phyloP scores from a whole-genome alignment of 108 stramenopile species.

The Stephanodiscus triporus region DNA sequence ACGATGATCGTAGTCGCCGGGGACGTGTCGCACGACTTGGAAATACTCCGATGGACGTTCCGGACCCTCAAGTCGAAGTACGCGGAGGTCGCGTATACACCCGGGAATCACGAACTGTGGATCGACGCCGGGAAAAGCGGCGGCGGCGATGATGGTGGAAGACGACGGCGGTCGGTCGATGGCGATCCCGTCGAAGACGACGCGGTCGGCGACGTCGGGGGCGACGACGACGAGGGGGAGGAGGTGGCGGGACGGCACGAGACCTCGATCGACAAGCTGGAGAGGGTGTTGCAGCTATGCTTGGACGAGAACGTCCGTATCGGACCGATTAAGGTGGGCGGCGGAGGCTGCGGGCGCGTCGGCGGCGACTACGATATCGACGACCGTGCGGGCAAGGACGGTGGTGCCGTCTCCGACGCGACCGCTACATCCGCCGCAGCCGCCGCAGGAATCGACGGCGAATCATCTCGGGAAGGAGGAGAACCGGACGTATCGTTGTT shows the following conservation, averaged over 20 bases:
- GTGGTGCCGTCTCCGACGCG: too few species aligned
- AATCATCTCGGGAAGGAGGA: too few species aligned
- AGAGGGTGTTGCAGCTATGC: conserved; percentile 39
- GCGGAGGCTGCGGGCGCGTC: background rate
- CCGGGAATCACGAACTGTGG: conserved; percentile 52
- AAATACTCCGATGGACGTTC: conserved; percentile 46
- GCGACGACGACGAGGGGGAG: background rate
- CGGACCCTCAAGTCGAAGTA: conserved; percentile 39
- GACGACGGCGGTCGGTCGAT: too few species aligned
- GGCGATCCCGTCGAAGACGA: too few species aligned
- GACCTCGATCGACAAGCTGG: conserved; percentile 48
- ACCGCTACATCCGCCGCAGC: background rate
- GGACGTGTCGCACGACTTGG: conserved; percentile 45
- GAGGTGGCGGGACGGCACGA: conserved; percentile 20
- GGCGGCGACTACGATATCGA: background rate
- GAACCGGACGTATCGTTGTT: conserved; percentile 11
- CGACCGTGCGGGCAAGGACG: too few species aligned
- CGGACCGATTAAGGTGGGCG: conserved; percentile 42
- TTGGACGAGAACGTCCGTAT: conserved; percentile 35
- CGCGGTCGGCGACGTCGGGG: background rate
- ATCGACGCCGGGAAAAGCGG: conserved; percentile 4
- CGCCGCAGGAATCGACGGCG: background rate
- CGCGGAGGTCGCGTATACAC: conserved; percentile 41
- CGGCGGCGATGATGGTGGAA: background rate
- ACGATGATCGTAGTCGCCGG: conserved; percentile 47